phyloP scores from a whole-genome alignment of 768 basidiomycete species.

The Leccinum broughii region DNA sequence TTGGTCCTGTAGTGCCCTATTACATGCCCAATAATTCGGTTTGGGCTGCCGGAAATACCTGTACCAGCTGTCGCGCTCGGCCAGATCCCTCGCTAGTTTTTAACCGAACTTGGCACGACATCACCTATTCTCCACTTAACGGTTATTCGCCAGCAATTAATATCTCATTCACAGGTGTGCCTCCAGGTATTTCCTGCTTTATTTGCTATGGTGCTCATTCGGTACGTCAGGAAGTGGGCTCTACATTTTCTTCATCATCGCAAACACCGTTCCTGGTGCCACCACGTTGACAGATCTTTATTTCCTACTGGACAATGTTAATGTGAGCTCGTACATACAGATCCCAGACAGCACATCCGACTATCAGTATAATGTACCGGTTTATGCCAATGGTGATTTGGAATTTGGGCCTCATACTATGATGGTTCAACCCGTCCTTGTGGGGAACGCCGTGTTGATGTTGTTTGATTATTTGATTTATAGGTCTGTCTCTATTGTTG shows the following conservation, averaged over 20 bases:
- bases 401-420: conserved; percentile 8
- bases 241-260: conserved; percentile 23
- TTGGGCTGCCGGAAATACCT: conserved; percentile 12
- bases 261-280: not conserved
- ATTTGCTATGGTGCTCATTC: not conserved
- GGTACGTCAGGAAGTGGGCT: conserved; percentile 10
- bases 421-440: conserved; percentile 7
- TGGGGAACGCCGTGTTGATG: conserved; percentile 3
- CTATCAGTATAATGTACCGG: conserved; percentile 18
- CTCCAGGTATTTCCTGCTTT: not conserved
- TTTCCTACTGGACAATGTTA: conserved; percentile 10
- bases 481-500: conserved; percentile 8
- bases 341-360: not conserved
- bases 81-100: conserved; percentile 5
- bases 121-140: not conserved
- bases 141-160: not conserved
- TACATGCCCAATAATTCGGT: conserved; percentile 7
- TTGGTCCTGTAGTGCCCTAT: conserved; percentile 6
- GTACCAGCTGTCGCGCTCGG: not conserved
- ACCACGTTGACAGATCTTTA: not conserved
- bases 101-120: conserved; percentile 22
- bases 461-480: conserved; percentile 24
- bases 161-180: conserved; percentile 16
- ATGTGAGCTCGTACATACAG: conserved; percentile 4
- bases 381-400: conserved; percentile 14